Evolutionary conservation across 805 yeast species (phyloP).

Genomic region (Priceomyces castillae): DNA sequence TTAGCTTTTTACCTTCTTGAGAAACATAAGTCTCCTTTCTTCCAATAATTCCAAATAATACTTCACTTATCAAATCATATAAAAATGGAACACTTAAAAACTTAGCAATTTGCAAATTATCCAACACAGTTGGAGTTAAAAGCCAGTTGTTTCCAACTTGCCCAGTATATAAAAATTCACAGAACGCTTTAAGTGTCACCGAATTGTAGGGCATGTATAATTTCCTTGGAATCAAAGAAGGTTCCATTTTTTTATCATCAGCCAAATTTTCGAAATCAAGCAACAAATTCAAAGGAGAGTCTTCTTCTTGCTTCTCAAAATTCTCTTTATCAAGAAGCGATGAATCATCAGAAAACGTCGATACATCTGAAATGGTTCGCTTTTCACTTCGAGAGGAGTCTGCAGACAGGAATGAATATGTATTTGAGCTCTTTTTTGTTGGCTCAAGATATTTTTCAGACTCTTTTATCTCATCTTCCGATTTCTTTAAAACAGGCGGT

Average conservation of each 20-base stretch:
- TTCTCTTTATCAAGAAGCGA: neutral
- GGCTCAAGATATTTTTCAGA: neutral
- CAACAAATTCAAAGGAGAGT: slow-evolving; percentile 9
- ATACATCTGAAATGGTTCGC: neutral
- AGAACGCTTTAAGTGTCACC: slow-evolving; percentile 57
- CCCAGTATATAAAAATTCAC: slow-evolving; percentile 76
- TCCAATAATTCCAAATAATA: slow-evolving; percentile 66
- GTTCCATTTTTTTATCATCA: slow-evolving; percentile 45
- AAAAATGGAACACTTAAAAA: slow-evolving; percentile 67
- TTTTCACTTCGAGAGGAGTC: slow-evolving; percentile 3
- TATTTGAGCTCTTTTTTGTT: slow-evolving; percentile 2
- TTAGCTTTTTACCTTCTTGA: slow-evolving; percentile 37
- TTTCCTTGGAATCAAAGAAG: slow-evolving; percentile 63
- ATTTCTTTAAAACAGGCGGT: neutral
- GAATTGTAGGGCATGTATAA: slow-evolving; percentile 68
- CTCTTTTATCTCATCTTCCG: neutral
- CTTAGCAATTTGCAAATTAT: slow-evolving; percentile 59
- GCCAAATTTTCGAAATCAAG: slow-evolving; percentile 34
- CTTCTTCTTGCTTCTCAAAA: neutral
- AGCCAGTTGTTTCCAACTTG: slow-evolving; percentile 75
- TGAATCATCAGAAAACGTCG: slow-evolving; percentile 1
- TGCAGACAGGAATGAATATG: slow-evolving; percentile 6
- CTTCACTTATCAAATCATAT: slow-evolving; percentile 67
- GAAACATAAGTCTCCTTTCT: slow-evolving; percentile 57
- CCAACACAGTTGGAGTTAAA: slow-evolving; percentile 66